Conservation (phyloP, 2,329 filamentous ascomycete genomes). For the Lachnellula hyalina region DNA sequence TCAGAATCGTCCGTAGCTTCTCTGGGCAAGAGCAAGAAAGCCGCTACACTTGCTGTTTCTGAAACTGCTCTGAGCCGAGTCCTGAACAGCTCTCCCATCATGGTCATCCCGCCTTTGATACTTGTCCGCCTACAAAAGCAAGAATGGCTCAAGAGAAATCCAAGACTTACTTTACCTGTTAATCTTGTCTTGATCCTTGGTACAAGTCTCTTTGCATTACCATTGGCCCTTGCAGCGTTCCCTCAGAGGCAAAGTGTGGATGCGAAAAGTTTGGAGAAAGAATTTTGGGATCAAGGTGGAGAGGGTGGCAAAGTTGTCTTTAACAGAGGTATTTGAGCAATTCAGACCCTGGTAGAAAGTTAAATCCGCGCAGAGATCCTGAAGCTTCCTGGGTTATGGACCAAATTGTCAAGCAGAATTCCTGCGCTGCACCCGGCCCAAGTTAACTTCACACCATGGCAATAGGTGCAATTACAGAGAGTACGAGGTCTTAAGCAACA, state of each 20-base stretch:
- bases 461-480: too few relatives aligned
- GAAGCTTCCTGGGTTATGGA: not conserved
- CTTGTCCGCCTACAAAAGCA: conserved; percentile 80
- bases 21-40: conserved; percentile 81
- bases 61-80: conserved; percentile 91
- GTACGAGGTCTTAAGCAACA: too few relatives aligned
- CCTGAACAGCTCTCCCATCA: conserved; percentile 91
- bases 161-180: conserved; percentile 70
- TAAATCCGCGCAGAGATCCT: not conserved
- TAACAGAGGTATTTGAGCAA: conserved; percentile 75
- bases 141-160: conserved; percentile 73
- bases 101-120: conserved; percentile 87
- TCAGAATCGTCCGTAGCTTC: conserved; percentile 61
- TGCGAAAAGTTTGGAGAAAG: conserved; percentile 71
- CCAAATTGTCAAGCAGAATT: too few relatives aligned
- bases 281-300: conserved; percentile 80
- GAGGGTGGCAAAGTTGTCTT: conserved; percentile 84
- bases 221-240: conserved; percentile 85
- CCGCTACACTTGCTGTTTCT: conserved; percentile 81
- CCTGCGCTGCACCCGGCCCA: too few relatives aligned
- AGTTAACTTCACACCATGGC: too few relatives aligned
- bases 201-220: conserved; percentile 83
- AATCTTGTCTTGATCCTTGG: conserved; percentile 84
- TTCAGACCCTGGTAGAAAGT: not conserved
- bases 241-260: conserved; percentile 82